phyloP scores from a whole-genome alignment of 2,329 filamentous ascomycete species.

The Penicillium psychrosexuale region DNA sequence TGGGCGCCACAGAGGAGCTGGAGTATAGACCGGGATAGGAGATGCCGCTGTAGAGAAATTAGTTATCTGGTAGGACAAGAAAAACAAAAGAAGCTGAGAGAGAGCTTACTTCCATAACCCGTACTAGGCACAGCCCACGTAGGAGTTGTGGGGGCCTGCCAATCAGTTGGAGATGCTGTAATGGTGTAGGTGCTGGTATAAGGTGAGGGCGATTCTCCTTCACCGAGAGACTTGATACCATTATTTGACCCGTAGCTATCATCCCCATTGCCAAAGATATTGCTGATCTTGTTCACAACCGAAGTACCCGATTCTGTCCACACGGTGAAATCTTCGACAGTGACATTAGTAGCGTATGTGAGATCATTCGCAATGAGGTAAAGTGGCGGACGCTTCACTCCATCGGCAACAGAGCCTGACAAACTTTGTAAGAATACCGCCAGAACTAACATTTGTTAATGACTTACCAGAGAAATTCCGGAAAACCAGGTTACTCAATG shows the following conservation, averaged over 20 bases:
- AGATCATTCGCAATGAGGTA: conserved; percentile 34
- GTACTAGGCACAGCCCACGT: conserved; percentile 32
- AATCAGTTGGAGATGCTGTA: conserved; percentile 30
- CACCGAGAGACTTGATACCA: not conserved
- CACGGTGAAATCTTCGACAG: conserved; percentile 33
- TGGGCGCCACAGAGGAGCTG: conserved; percentile 33
- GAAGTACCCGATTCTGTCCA: conserved; percentile 29
- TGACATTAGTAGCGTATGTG: conserved; percentile 32
- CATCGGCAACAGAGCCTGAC: conserved; percentile 33
- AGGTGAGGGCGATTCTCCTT: not conserved
- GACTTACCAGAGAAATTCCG: conserved; percentile 22
- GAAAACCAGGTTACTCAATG: conserved; percentile 25
- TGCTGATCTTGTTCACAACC: conserved; percentile 36
- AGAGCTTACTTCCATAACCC: conserved; percentile 30
- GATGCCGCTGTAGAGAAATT: conserved; percentile 2
- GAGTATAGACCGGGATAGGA: conserved; percentile 33
- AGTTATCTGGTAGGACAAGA: not conserved
- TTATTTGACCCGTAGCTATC: conserved; percentile 21
- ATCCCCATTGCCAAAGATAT: conserved; percentile 35
- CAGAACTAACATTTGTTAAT: not conserved
- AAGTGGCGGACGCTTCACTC: conserved; percentile 27
- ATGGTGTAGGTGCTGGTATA: conserved; percentile 26
- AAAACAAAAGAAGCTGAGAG: not conserved
- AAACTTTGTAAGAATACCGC: not conserved
- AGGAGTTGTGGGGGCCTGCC: conserved; percentile 26